Evolutionary conservation across 768 basidiomycete species (phyloP), one percentile per base, ranked within the genome.

Genomic region (Psilocybe cyanescens): DNA sequence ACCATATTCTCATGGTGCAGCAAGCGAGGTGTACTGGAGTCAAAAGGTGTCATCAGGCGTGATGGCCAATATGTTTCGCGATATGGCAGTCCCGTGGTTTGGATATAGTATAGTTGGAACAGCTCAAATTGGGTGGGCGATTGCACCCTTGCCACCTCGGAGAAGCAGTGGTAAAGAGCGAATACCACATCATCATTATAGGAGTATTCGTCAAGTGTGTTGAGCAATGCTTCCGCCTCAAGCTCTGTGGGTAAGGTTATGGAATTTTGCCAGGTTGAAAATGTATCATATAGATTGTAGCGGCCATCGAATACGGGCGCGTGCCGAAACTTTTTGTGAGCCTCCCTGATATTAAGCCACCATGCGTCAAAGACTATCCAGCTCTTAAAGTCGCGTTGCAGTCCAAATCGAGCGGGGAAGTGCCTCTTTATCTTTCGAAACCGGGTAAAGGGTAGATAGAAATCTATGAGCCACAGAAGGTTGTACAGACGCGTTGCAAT

Each of bases 281-380:
- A 45, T 11, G 55, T 56, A 8, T 46, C 14, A 14, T 56, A 56
- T 24, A 56, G 29, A 39, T 56, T 29, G 24, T 29, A 3, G 8
- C 31, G 8, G 9, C 8, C 3, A 24, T 56, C 55, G 8, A 46
- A n/a, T 8, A 5, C 14, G 8, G 41, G n/a, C 9, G 55, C 9
- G 55, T 56, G 55, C 30, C 55, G 4, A 8, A 46, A 46, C 16
- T 28, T 39, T 9, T 17, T 29, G 16, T 46, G 55, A 7, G 39
- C 55, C 16, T 56, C 55, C n/a, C 55, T 35, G 24, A 56, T 56
- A n/a, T 56, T 45, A 9, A 41, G 55, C 55, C 55, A 56, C 55
- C 44, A 46, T 17, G 44, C 9, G 24, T 56, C 55, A 46, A 56
- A 56, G 12, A 31, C 28, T 4, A 56, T 56, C 55, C 55, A 56